Base-by-base conservation (phyloP, 441 rosid species). In the Dalechampia spathulata region DNA sequence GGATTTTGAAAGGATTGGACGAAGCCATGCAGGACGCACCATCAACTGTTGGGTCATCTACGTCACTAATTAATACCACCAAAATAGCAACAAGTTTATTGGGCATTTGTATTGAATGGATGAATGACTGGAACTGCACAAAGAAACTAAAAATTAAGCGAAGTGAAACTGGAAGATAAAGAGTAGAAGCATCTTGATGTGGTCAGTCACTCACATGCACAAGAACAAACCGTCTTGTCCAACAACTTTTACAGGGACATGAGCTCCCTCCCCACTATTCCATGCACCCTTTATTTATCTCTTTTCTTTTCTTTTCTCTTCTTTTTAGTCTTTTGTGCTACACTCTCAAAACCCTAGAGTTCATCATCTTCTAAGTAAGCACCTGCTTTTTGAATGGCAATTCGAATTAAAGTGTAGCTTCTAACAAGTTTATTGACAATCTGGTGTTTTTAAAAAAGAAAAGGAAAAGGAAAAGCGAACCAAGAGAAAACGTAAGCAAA, bases 121-220 rank as follows among this genome's bases (percentile, higher is more conserved):
- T n/a, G n/a, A n/a, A n/a, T n/a, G n/a, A n/a, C n/a, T n/a, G n/a
- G n/a, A n/a, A n/a, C n/a, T n/a, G n/a, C n/a, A n/a, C n/a, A n/a
- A n/a, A n/a, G n/a, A n/a, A n/a, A n/a, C n/a, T n/a, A n/a, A n/a
- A n/a, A n/a, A n/a, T n/a, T n/a, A n/a, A n/a, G n/a, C n/a, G n/a
- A n/a, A n/a, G 34, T 3, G 34, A 30, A 30, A 30, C 8, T 3
- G 8, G 34, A 8, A 30, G 34, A 30, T 30, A 3, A 30, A 30
- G 45, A 38, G 19, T 12, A 34, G 36, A 52, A 58, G 39, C 44
- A 62, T 36, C 44, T 40, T 49, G 37, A 6, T 21, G 45, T 62
- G 52, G 73, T 60, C 75, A 63, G 75, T 61, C 69, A 36, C 56
- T 63, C 75, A 50, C 77, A 72, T 75, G 77, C 72, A 65, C 62